Conservation (phyloP, 495 filamentous ascomycete species). For the Xylaria flabelliformis region DNA sequence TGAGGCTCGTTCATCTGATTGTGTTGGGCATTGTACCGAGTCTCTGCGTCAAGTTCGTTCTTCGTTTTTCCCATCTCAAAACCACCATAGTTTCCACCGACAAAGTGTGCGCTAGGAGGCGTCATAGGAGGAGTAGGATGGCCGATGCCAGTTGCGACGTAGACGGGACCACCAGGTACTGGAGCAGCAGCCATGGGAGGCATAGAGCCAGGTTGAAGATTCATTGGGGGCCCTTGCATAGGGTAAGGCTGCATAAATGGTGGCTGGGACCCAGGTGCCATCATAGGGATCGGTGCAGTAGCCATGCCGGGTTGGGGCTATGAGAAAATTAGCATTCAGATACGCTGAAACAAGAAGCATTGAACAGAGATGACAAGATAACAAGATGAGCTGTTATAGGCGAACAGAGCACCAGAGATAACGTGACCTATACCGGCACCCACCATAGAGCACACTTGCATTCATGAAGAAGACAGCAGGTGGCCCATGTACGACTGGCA, state of each 20-base stretch:
- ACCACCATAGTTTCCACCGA: constrained; percentile 36
- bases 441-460: constrained; percentile 35
- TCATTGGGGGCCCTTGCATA: constrained; percentile 16
- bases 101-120: constrained; percentile 13
- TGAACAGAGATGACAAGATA: not conserved
- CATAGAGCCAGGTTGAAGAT: constrained; percentile 30
- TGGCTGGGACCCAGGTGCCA: constrained; percentile 32
- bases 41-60: constrained; percentile 45
- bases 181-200: constrained; percentile 21
- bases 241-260: constrained; percentile 16
- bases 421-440: not conserved
- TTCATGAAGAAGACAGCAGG: constrained; percentile 25
- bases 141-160: not conserved
- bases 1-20: constrained; percentile 53
- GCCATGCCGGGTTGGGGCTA: constrained; percentile 30
- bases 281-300: constrained; percentile 28
- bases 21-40: constrained; percentile 46
- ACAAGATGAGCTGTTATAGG: not conserved
- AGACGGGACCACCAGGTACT: constrained; percentile 6
- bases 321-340: constrained; percentile 31
- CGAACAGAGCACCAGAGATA: not conserved
- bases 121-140: constrained; percentile 25
- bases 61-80: constrained; percentile 50
- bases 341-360: not conserved
- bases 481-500: constrained; percentile 19